Evolutionary conservation across 148 eudicot species (phyloP), one percentile per base, ranked within the genome.

Genomic region (Selenicereus undatus): DNA sequence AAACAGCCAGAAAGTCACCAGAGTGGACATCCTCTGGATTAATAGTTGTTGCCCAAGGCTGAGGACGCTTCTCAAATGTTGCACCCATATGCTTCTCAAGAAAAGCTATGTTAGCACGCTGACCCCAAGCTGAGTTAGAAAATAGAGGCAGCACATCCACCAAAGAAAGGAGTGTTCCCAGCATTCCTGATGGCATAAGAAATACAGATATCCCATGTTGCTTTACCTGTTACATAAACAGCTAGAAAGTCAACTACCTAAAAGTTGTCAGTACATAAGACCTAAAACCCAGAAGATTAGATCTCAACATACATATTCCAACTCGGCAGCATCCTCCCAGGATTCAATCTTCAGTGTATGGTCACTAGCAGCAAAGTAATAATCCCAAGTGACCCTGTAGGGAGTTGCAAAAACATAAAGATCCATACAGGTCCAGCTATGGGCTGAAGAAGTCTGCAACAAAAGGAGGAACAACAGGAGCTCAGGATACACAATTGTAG

Each of bases 151-250:
- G 84, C 52, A 96, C 97, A 85, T 96, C 99, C 80, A 96, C 94
- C 83, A 96, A 74, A 29, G 99, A 96, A 79, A 90, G 88, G 71
- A 96, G 89, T n/a, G 99, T 96, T 80, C 99, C 98, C 80, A 96
- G 86, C 99, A 96, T 96, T 88, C 99, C 99, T 0, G 98, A 93
- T 73, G 99, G 99, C 99, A 96, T 96, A 27, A 96, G 91, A 84
- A 96, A 96, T 54, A 96, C 95, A 36, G 99, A 96, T 82, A 96
- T 84, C 42, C 99, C 99, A 77, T 96, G 98, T 83, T 93, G 95
- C 88, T 93, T 96, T 77, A 96, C 97, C 97, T 95, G 97, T 81
- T 84, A 84, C 83, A 75, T 27, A 42, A 14, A 76, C 76, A 80
- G 45, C 80, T 75, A 77, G 16, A 39, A 62, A 29, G 78, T 81